Evolutionary conservation across 768 basidiomycete genomes (phyloP).

Genomic region (Trametes gibbosa): DNA sequence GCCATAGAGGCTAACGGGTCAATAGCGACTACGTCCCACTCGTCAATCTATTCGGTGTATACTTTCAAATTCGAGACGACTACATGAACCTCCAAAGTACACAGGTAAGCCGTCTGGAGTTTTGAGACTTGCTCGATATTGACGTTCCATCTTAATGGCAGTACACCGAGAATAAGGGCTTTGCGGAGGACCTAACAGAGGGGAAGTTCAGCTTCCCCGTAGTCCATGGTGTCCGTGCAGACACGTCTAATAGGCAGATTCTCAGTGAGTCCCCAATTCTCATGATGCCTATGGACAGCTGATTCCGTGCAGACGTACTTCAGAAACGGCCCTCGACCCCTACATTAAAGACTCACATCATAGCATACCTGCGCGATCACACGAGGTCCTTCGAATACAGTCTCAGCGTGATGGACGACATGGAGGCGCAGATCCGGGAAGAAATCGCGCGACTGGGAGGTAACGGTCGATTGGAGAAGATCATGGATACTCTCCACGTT

Average conservation of each 20-base stretch:
- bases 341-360: slow-evolving; percentile 76
- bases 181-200: slow-evolving; percentile 92
- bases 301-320: slow-evolving; percentile 62
- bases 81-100: slow-evolving; percentile 91
- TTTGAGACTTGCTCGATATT: not conserved
- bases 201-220: slow-evolving; percentile 98
- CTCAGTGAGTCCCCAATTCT: slow-evolving; percentile 58
- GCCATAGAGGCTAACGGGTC: not conserved
- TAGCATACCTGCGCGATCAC: slow-evolving; percentile 68
- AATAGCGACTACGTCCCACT: slow-evolving; percentile 85
- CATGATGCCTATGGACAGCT: not conserved
- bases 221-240: slow-evolving; percentile 83
- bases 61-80: slow-evolving; percentile 96
- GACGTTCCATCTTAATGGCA: slow-evolving; percentile 27
- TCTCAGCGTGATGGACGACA: slow-evolving; percentile 55
- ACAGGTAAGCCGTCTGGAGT: slow-evolving; percentile 46
- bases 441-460: slow-evolving; percentile 80
- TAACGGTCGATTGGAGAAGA: slow-evolving; percentile 56
- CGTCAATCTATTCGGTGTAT: slow-evolving; percentile 92
- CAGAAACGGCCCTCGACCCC: slow-evolving; percentile 84
- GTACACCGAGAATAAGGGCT: slow-evolving; percentile 85
- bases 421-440: slow-evolving; percentile 63
- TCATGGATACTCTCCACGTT: slow-evolving; percentile 43
- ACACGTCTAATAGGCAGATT: slow-evolving; percentile 73
- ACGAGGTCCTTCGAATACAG: slow-evolving; percentile 92